phyloP scores from a whole-genome alignment of 306 rosid genomes.

The Gastrolobium villosum region DNA sequence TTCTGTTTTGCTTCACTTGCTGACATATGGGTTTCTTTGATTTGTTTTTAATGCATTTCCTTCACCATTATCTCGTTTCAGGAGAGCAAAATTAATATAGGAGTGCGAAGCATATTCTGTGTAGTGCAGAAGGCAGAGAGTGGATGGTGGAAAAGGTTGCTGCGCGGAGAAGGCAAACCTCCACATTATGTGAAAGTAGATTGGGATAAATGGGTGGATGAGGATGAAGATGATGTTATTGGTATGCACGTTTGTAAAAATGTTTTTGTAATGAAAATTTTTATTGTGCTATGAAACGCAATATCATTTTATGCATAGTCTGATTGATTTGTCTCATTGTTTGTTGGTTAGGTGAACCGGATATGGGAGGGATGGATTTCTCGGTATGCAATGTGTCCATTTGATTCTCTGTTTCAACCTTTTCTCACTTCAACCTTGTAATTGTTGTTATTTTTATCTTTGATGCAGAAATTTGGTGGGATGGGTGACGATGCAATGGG shows the following conservation, averaged over 20 bases:
- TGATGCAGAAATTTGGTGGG: slow-evolving; percentile 77
- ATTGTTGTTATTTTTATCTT: not conserved
- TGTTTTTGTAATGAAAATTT: not conserved
- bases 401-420: slow-evolving; percentile 24
- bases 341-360: slow-evolving; percentile 64
- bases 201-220: slow-evolving; percentile 99
- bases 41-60: not conserved
- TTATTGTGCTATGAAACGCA: not conserved
- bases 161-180: slow-evolving; percentile 78
- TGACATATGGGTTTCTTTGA: not conserved
- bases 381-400: slow-evolving; percentile 68
- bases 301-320: slow-evolving; percentile 3
- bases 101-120: slow-evolving; percentile 80
- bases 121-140: slow-evolving; percentile 87
- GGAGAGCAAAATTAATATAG: slow-evolving; percentile 92
- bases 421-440: slow-evolving; percentile 32
- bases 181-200: slow-evolving; percentile 95
- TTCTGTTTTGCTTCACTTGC: not conserved
- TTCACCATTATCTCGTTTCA: slow-evolving; percentile 36
- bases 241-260: slow-evolving; percentile 43
- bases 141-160: slow-evolving; percentile 87
- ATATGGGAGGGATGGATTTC: slow-evolving; percentile 97
- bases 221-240: slow-evolving; percentile 79
- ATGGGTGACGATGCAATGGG: slow-evolving; percentile 65
- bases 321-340: slow-evolving; percentile 8